These are phyloP conservation scores for Claviceps humidiphila DNA, from an alignment of 2,329 filamentous ascomycete species.

Conservation along the genomic window DNA sequence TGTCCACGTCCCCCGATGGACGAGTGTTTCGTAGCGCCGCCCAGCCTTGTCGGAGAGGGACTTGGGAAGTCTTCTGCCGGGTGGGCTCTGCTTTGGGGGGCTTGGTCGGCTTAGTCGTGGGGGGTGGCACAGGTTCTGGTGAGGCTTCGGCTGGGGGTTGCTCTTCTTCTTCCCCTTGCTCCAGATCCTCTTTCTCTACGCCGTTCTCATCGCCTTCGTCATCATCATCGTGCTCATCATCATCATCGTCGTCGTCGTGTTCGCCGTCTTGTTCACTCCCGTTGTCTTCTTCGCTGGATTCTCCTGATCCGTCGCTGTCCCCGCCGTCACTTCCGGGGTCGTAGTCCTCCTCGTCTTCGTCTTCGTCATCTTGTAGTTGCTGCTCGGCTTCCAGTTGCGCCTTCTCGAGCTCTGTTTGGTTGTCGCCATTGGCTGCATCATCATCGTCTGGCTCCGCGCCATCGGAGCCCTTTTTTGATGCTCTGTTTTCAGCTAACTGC, in stretches of 20 bases:
- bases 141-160: slow-evolving; percentile 8
- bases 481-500: slow-evolving; percentile 46
- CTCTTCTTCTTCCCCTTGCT: slow-evolving; percentile 10
- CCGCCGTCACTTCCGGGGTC: slow-evolving; percentile 46
- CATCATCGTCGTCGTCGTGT: slow-evolving; percentile 26
- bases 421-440: slow-evolving; percentile 16
- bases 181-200: slow-evolving; percentile 11
- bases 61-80: slow-evolving; percentile 4
- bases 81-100: slow-evolving; percentile 6
- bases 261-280: slow-evolving; percentile 37
- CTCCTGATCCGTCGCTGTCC: slow-evolving; percentile 42
- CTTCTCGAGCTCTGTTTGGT: slow-evolving; percentile 33
- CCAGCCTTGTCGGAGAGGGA: slow-evolving; percentile 18
- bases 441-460: slow-evolving; percentile 24
- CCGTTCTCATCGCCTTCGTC: slow-evolving; percentile 20
- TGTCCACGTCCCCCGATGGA: slow-evolving; percentile 16
- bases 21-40: slow-evolving; percentile 15
- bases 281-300: slow-evolving; percentile 36
- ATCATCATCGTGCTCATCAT: slow-evolving; percentile 20
- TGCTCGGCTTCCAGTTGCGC: slow-evolving; percentile 39
- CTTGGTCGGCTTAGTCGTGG: slow-evolving; percentile 6
- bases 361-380: slow-evolving; percentile 44
- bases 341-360: slow-evolving; percentile 53
- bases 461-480: slow-evolving; percentile 29
- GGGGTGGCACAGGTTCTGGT: slow-evolving; percentile 1